These are phyloP conservation scores for Pythium pyrilobum DNA, from an alignment of 352 stramenopile genomes.

Conservation along the genomic window DNA sequence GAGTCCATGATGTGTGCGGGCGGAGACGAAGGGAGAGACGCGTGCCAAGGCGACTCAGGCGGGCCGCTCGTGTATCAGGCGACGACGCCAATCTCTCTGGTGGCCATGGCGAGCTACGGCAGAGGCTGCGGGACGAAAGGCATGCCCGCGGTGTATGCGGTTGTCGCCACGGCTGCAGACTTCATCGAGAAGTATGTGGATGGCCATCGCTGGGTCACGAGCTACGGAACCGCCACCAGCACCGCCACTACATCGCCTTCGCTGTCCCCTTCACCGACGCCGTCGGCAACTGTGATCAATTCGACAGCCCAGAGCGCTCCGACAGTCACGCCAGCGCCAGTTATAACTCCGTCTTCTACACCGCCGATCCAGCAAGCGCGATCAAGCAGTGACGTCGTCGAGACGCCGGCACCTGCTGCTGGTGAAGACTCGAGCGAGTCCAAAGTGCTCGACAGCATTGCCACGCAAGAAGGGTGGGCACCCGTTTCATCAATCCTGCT, in stretches of 20 bases:
- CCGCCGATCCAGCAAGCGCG: no score
- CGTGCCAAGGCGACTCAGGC: conserved; percentile 36
- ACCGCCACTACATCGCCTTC: not conserved
- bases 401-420: not conserved
- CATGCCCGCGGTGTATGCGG: conserved; percentile 31
- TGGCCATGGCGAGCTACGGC: conserved; percentile 31
- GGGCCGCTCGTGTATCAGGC: conserved; percentile 22
- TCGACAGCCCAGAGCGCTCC: no score
- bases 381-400: not conserved
- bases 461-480: conserved; percentile 14
- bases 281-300: not conserved
- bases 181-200: conserved; percentile 28
- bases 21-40: conserved; percentile 28
- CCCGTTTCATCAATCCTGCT: conserved; percentile 6
- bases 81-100: conserved; percentile 6
- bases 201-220: conserved; percentile 21
- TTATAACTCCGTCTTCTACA: no score
- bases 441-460: conserved; percentile 14
- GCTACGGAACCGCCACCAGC: not conserved
- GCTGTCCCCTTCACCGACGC: not conserved
- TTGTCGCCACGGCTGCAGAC: conserved; percentile 13
- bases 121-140: conserved; percentile 26
- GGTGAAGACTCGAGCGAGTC: not conserved
- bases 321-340: no score
- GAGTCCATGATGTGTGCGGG: conserved; percentile 33